These are phyloP conservation scores for Rhododendron ovatum DNA, from an alignment of 148 eudicot genomes.

Conservation along the genomic window DNA sequence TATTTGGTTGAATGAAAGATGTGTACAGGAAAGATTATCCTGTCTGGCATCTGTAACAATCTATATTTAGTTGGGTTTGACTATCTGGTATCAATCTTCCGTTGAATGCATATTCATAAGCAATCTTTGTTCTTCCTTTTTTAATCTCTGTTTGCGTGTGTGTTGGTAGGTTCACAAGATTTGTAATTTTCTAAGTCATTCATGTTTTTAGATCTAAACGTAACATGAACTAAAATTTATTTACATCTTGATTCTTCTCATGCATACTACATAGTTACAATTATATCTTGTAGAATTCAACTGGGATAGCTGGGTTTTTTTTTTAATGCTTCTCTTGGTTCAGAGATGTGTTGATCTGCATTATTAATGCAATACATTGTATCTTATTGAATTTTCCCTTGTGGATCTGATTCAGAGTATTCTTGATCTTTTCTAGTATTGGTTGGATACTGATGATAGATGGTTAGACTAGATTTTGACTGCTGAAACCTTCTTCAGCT, in stretches of 20 bases:
- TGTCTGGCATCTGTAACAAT: background rate
- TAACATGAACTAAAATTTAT: background rate
- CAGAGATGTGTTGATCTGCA: background rate
- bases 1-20: conserved; percentile 1
- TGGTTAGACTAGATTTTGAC: background rate
- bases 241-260: background rate
- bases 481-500: background rate
- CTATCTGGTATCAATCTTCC: background rate
- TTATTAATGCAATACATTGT: background rate
- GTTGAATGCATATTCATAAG: background rate
- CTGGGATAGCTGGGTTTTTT: background rate
- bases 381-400: background rate
- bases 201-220: background rate
- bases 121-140: background rate
- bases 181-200: background rate
- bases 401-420: background rate
- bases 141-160: background rate
- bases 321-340: background rate
- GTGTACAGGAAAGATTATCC: background rate
- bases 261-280: background rate
- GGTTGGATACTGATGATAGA: background rate
- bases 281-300: background rate
- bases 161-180: background rate
- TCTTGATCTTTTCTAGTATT: background rate
- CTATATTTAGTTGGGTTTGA: background rate